Conservation (phyloP, 768 basidiomycete species). For the Rhodotorula taiwanensis region DNA sequence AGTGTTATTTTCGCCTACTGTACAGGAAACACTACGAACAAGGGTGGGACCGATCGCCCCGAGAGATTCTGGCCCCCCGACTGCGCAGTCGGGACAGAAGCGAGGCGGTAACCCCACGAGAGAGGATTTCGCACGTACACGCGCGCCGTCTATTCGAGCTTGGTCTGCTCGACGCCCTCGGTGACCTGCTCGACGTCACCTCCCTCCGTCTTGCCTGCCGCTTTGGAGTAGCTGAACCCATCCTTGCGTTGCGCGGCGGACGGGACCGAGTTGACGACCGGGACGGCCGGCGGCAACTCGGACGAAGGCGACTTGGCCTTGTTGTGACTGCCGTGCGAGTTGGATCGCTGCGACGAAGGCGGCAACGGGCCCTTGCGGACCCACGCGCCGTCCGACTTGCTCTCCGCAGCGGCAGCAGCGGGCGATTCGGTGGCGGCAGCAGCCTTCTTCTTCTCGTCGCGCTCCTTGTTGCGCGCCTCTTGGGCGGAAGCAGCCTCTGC, state of each 20-base stretch:
- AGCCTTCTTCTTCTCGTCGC: background rate
- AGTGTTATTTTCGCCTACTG: no score
- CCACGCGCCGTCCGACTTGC: constrained; percentile 22
- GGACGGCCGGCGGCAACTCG: no score
- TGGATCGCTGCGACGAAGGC: background rate
- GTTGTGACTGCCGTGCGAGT: no score
- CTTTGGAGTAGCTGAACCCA: constrained; percentile 10
- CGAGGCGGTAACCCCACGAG: no score
- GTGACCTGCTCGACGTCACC: constrained; percentile 10
- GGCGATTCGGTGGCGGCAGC: background rate
- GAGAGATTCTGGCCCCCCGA: no score
- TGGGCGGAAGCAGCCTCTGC: constrained; percentile 46
- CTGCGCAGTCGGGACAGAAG: no score
- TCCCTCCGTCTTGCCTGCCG: background rate
- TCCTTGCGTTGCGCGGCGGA: constrained; percentile 2
- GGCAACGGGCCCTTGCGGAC: constrained; percentile 17
- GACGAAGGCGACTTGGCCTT: no score
- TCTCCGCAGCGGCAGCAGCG: background rate
- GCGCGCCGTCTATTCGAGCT: constrained; percentile 3
- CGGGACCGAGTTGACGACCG: background rate
- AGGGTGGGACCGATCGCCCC: no score
- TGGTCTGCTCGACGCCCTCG: constrained; percentile 19
- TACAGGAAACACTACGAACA: no score
- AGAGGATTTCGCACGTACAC: no score
- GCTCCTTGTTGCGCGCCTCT: background rate